These are phyloP conservation scores for Saturnispora diversa DNA, from an alignment of 805 yeast species.

Conservation along the genomic window DNA sequence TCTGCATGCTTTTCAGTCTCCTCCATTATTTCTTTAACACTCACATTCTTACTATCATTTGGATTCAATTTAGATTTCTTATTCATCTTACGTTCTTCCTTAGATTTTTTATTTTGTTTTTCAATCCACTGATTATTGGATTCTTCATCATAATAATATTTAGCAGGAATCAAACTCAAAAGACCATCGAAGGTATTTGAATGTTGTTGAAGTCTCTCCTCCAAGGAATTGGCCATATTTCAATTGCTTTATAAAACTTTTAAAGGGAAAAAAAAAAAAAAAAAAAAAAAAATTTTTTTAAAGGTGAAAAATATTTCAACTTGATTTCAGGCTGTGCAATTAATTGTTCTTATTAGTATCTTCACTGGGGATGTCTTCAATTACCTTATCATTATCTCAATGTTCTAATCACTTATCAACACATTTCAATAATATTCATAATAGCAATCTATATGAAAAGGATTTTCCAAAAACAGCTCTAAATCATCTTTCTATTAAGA, in stretches of 20 bases:
- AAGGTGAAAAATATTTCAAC: not conserved
- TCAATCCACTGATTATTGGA: conserved; percentile 74
- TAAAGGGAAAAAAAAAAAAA: conserved; percentile 4
- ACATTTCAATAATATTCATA: conserved; percentile 78
- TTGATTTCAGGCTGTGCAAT: conserved; percentile 8
- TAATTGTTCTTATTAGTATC: not conserved
- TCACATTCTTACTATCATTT: conserved; percentile 35
- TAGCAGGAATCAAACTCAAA: conserved; percentile 86
- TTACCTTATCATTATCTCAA: conserved; percentile 69
- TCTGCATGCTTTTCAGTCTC: conserved; percentile 47
- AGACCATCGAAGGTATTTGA: conserved; percentile 83
- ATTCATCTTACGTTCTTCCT: conserved; percentile 51
- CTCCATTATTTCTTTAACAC: conserved; percentile 55
- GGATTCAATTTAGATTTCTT: conserved; percentile 76
- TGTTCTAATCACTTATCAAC: conserved; percentile 66
- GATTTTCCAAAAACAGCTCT: not conserved
- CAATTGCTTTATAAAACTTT: not conserved
- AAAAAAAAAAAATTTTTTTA: conserved; percentile 6
- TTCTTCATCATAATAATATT: conserved; percentile 86
- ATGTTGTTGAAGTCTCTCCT: conserved; percentile 73
- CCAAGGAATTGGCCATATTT: conserved; percentile 18
- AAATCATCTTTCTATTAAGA: conserved; percentile 7
- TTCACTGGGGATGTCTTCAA: conserved; percentile 23
- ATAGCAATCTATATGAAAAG: conserved; percentile 43
- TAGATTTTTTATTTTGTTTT: conserved; percentile 66